Evolutionary conservation across 495 filamentous ascomycete genomes (phyloP).

Genomic region (Neurospora sp.): DNA sequence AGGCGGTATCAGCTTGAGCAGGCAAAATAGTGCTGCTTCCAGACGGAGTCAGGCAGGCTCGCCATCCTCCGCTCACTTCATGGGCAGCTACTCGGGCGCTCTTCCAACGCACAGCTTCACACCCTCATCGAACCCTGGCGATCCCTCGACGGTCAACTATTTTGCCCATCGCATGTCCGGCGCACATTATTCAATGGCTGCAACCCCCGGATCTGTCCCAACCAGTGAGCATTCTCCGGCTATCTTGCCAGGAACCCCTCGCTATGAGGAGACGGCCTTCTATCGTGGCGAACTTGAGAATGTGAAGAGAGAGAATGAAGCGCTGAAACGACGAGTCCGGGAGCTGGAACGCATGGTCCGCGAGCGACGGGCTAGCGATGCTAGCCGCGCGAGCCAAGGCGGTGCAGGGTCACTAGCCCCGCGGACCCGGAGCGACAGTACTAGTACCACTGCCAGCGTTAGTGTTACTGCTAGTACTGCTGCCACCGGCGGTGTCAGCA

Average conservation of each 20-base stretch:
- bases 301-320: constrained; percentile 72
- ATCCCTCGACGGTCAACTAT: constrained; percentile 17
- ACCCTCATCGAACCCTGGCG: constrained; percentile 9
- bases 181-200: constrained; percentile 3
- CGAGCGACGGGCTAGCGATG: constrained; percentile 34
- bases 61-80: constrained; percentile 19
- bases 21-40: constrained; percentile 36
- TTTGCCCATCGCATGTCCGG: constrained; percentile 18
- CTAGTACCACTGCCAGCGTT: constrained; percentile 31
- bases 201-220: constrained; percentile 7
- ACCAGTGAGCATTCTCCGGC: constrained; percentile 31
- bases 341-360: constrained; percentile 54
- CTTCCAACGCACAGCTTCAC: constrained; percentile 5
- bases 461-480: constrained; percentile 26
- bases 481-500: constrained; percentile 16
- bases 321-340: constrained; percentile 57
- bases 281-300: constrained; percentile 62
- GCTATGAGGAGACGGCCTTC: constrained; percentile 62
- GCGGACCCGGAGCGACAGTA: constrained; percentile 25
- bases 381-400: constrained; percentile 16
- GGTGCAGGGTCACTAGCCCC: not conserved
- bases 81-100: not conserved
- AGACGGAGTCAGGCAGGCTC: constrained; percentile 31
- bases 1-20: constrained; percentile 25
- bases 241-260: constrained; percentile 40